Conservation (phyloP, 805 yeast genomes). For the Candida chilensis region DNA sequence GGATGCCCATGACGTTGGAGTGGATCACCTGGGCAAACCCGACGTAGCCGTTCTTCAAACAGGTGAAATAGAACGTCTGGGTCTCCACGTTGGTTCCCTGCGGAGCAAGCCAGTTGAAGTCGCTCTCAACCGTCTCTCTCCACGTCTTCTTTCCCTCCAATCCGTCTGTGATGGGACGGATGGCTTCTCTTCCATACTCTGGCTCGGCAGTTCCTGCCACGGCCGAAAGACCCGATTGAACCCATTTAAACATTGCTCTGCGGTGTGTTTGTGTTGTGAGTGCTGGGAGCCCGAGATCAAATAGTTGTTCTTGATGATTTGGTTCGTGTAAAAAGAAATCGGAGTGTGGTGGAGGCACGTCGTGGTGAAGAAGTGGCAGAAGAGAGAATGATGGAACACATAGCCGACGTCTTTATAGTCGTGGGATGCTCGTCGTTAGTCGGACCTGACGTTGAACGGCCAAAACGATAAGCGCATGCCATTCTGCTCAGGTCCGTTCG, state of each 20-base stretch:
- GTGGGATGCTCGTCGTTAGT: slow-evolving; percentile 3
- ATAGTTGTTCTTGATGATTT: too few relatives aligned
- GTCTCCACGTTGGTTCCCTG: slow-evolving; percentile 89
- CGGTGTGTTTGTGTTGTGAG: background rate
- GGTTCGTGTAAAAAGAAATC: too few relatives aligned
- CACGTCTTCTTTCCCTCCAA: slow-evolving; percentile 50
- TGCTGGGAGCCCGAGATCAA: too few relatives aligned
- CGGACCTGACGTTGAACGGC: too few relatives aligned
- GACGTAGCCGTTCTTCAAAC: slow-evolving; percentile 47
- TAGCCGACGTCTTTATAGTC: background rate
- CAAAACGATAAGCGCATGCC: too few relatives aligned
- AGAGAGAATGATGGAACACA: background rate
- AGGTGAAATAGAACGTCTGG: slow-evolving; percentile 80
- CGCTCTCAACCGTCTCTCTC: slow-evolving; percentile 51
- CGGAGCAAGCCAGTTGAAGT: slow-evolving; percentile 70
- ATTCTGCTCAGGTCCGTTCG: too few relatives aligned
- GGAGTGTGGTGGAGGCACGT: background rate
- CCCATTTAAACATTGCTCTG: slow-evolving; percentile 67
- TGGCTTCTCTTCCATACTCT: slow-evolving; percentile 88
- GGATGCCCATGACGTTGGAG: slow-evolving; percentile 82
- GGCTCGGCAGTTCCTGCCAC: slow-evolving; percentile 98
- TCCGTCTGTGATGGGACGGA: slow-evolving; percentile 69
- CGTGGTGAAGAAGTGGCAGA: background rate
- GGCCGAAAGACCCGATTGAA: slow-evolving; percentile 81
- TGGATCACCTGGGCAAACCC: slow-evolving; percentile 95